These are phyloP conservation scores for Capsicum pubescens DNA, from an alignment of 257 asterid species.

Conservation along the genomic window DNA sequence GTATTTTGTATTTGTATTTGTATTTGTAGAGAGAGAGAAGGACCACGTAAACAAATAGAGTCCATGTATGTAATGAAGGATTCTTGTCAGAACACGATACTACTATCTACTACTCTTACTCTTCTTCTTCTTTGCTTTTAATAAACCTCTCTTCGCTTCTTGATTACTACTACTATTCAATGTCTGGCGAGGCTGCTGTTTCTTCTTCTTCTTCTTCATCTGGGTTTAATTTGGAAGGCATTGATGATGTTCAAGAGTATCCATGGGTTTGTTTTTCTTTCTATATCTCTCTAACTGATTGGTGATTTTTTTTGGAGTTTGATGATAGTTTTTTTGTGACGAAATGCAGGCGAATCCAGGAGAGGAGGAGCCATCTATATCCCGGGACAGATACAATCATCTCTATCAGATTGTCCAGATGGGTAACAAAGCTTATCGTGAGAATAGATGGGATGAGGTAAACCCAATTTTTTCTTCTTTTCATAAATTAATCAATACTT, in stretches of 20 bases:
- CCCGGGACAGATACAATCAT: conserved; percentile 64
- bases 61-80: conserved; percentile 72
- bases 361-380: conserved; percentile 61
- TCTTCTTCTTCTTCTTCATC: conserved; percentile 44
- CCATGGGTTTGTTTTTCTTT: conserved; percentile 59
- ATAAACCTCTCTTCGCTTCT: too few species aligned
- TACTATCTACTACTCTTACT: background rate
- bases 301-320: background rate
- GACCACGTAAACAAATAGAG: conserved; percentile 81
- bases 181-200: too few species aligned
- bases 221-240: conserved; percentile 63
- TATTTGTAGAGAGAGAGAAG: conserved; percentile 30
- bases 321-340: background rate
- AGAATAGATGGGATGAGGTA: conserved; percentile 75
- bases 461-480: background rate
- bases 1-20: too few species aligned
- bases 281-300: background rate
- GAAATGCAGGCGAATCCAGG: conserved; percentile 52
- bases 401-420: conserved; percentile 61
- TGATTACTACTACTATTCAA: too few species aligned
- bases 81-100: conserved; percentile 59
- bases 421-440: conserved; percentile 79
- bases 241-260: conserved; percentile 69
- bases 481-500: too few species aligned
- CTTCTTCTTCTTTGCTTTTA: conserved; percentile 4